Evolutionary conservation across 768 basidiomycete genomes (phyloP).

Genomic region (Suillus occidentalis): DNA sequence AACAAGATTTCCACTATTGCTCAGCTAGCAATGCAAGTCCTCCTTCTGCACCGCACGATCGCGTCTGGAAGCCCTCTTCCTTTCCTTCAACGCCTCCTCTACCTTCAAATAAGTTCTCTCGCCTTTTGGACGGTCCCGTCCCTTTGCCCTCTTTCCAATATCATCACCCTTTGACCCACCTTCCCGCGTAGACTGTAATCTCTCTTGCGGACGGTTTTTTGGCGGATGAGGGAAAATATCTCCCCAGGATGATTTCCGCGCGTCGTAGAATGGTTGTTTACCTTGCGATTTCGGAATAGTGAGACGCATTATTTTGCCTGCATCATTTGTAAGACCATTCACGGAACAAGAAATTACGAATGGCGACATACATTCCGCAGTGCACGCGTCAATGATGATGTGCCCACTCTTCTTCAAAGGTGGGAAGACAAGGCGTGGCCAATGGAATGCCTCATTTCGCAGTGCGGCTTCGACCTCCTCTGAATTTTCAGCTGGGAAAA

Average conservation of each 20-base stretch:
- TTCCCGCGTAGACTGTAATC: conserved; percentile 41
- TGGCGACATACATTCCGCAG: conserved; percentile 59
- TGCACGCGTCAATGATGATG: conserved; percentile 88
- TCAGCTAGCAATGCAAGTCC: conserved; percentile 4
- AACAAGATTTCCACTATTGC: background rate
- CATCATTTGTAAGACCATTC: conserved; percentile 1
- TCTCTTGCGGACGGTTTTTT: conserved; percentile 73
- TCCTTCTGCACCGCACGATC: conserved; percentile 8
- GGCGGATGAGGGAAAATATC: conserved; percentile 91
- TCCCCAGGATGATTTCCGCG: conserved; percentile 91
- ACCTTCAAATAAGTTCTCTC: conserved; percentile 29
- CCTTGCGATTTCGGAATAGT: conserved; percentile 93
- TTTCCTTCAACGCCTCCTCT: conserved; percentile 39
- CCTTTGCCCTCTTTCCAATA: conserved; percentile 51
- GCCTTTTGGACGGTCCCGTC: conserved; percentile 25
- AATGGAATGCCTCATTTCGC: conserved; percentile 73
- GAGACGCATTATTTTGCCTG: conserved; percentile 89
- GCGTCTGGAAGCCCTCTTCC: conserved; percentile 31
- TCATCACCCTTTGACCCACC: conserved; percentile 45
- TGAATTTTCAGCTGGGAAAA: conserved; percentile 8
- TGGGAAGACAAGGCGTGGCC: conserved; percentile 92
- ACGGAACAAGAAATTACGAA: background rate
- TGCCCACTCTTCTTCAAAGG: conserved; percentile 92
- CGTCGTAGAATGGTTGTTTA: conserved; percentile 94
- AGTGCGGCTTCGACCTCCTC: conserved; percentile 52